Evolutionary conservation across 2,329 filamentous ascomycete species (phyloP).

Genomic region (Aspergillus ochraceoroseus): DNA sequence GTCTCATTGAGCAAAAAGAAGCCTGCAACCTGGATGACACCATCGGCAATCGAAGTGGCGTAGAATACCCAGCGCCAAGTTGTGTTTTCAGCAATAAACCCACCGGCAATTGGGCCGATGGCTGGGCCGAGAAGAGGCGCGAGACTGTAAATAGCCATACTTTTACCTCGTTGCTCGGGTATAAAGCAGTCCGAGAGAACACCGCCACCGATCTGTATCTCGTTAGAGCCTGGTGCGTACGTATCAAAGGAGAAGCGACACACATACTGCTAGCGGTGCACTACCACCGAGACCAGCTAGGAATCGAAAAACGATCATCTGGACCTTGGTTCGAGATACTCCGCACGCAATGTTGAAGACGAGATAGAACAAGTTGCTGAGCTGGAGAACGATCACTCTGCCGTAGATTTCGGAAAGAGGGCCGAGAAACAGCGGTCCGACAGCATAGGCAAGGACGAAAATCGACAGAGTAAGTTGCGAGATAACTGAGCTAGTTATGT

Average conservation of each 20-base stretch:
- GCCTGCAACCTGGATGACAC: constrained; percentile 57
- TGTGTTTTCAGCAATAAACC: constrained; percentile 58
- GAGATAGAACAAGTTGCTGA: constrained; percentile 53
- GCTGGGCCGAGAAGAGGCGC: constrained; percentile 62
- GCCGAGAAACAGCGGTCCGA: constrained; percentile 50
- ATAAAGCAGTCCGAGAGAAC: constrained; percentile 55
- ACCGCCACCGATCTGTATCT: constrained; percentile 44
- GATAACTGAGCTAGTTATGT: constrained; percentile 46
- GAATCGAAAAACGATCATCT: constrained; percentile 57
- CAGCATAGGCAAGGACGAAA: constrained; percentile 52
- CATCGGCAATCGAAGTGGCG: constrained; percentile 60
- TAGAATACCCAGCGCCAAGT: constrained; percentile 73
- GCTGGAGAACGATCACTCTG: constrained; percentile 51
- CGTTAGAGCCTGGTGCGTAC: neutral
- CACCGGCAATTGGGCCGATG: constrained; percentile 61
- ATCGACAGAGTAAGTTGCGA: constrained; percentile 51
- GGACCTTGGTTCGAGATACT: constrained; percentile 48
- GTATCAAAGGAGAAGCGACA: neutral
- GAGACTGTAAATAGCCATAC: constrained; percentile 59
- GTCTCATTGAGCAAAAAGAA: constrained; percentile 62
- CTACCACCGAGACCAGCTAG: constrained; percentile 56
- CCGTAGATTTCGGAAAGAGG: constrained; percentile 56
- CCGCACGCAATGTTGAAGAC: constrained; percentile 59
- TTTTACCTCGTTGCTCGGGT: constrained; percentile 58
- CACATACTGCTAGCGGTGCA: constrained; percentile 50